Conservation (phyloP, 441 rosid species). For the Pelargonium myrrhifolium region DNA sequence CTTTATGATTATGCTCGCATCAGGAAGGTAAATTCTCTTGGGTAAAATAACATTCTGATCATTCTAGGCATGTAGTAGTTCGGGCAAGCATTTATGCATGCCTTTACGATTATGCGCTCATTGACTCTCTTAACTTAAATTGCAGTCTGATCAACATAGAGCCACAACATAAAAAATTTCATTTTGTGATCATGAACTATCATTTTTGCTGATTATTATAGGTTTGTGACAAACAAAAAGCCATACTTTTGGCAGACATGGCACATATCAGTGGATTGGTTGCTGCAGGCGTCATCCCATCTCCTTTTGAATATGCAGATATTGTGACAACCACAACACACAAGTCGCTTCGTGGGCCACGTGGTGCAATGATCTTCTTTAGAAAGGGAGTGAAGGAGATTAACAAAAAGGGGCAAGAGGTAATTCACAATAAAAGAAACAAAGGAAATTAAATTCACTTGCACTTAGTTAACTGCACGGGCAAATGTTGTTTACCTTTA, state of each 20-base stretch:
- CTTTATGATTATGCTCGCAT: conserved; percentile 86
- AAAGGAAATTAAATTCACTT: not conserved
- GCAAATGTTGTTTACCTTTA: not conserved
- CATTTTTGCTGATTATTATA: conserved; percentile 18
- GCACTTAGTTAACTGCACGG: not conserved
- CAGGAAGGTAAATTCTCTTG: conserved; percentile 53
- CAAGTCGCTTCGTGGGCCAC: conserved; percentile 96
- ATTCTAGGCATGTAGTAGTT: conserved; percentile 56
- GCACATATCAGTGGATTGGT: conserved; percentile 96
- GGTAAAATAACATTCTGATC: too few relatives aligned
- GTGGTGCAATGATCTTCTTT: conserved; percentile 98
- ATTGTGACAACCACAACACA: conserved; percentile 94
- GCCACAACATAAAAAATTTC: not conserved
- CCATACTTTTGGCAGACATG: conserved; percentile 85
- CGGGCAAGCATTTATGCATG: conserved; percentile 98
- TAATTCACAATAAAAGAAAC: conserved; percentile 22
- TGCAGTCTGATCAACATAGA: not conserved
- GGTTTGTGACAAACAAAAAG: conserved; percentile 95
- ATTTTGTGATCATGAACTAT: not conserved
- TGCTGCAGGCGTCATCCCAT: conserved; percentile 93
- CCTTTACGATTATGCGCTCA: conserved; percentile 80
- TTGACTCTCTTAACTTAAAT: conserved; percentile 23
- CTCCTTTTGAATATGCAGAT: conserved; percentile 98
- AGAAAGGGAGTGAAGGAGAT: conserved; percentile 85
- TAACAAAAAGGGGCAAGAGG: conserved; percentile 92